Evolutionary conservation across 805 yeast species (phyloP), one percentile per base, ranked within the genome.

Genomic region (Metschnikowia bowlesiae): DNA sequence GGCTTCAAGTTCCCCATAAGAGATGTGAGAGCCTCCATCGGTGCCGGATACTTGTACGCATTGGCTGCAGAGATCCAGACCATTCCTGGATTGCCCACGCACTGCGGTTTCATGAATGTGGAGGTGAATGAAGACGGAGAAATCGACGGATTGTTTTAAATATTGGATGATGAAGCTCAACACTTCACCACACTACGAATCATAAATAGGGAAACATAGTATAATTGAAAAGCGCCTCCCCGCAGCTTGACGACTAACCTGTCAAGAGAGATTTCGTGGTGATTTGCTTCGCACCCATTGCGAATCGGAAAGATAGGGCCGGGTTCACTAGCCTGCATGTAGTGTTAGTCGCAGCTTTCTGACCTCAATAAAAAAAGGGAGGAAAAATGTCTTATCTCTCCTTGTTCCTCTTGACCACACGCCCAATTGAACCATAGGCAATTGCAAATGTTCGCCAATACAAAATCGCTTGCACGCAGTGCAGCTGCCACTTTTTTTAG

Each of bases 61-160:
- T 75, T 87, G 61, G 94, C 95, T 5, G 94, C 89, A 48, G 91
- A 86, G 67, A 87, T 87, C 62, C 88, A 84, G 75, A 87, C 95
- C 41, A 87, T 87, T 61, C 95, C 95, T 30, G 94, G 95, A 53
- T 76, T 87, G 65, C 88, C 94, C 51, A 87, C 95, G 4, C 87
- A 85, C 64, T 83, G 88, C 66, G 94, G 95, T 38, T 87, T 83
- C 71, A 87, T 87, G 92, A 85, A 87, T 60, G 89, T 87, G 46
- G 94, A 87, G 69, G 89, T 87, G 47, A 79, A 82, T 62, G 89
- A 83, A 39, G 80, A 85, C 55, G 92, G 91, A 50, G 88, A 87
- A 62, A 87, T 87, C 58, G 91, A 86, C 61, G 94, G 94, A 44
- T 78, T 87, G 70, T 86, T 86, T 64, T 86, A 62, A 41, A 38